A percentile compares a stretch with the other conserved stretches of the same genome.
Conservation (phyloP, 2,329 filamentous ascomycete species). For the Penicillium sp. region DNA sequence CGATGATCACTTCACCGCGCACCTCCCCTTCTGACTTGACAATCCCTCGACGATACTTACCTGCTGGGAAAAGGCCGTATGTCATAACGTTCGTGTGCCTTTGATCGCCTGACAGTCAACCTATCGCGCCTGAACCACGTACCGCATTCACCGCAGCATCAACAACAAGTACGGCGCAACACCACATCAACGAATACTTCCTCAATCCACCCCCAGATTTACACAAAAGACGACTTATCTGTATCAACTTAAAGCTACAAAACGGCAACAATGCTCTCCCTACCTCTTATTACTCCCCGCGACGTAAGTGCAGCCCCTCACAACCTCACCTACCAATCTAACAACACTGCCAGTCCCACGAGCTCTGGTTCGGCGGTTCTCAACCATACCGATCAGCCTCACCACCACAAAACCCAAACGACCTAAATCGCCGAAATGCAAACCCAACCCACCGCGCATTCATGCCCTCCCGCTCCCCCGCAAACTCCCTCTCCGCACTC, state of each 20-base stretch:
- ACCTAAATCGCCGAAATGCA: slow-evolving; percentile 32
- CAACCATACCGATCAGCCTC: slow-evolving; percentile 46
- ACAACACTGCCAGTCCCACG: slow-evolving; percentile 57
- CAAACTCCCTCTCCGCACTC: slow-evolving; percentile 65
- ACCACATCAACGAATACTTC: neutral
- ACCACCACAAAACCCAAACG: slow-evolving; percentile 22
- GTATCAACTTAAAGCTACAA: neutral
- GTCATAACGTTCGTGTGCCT: neutral
- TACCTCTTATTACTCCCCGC: slow-evolving; percentile 67
- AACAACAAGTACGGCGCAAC: neutral
- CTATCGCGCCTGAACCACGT: neutral
- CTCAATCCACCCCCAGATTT: neutral
- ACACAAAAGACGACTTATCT: too few relatives aligned
- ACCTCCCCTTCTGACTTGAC: neutral
- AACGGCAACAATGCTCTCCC: slow-evolving; percentile 52
- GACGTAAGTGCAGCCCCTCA: slow-evolving; percentile 55
- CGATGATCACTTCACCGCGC: neutral
- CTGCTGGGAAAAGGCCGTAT: neutral
- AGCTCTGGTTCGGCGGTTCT: slow-evolving; percentile 70
- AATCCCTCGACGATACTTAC: neutral
- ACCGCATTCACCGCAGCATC: neutral
- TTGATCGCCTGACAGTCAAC: neutral
- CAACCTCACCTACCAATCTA: slow-evolving; percentile 12
- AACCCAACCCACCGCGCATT: slow-evolving; percentile 24
- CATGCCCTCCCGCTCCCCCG: slow-evolving; percentile 52